phyloP scores from a whole-genome alignment of 345 rosid genomes.

The Corchorus olitorius region DNA sequence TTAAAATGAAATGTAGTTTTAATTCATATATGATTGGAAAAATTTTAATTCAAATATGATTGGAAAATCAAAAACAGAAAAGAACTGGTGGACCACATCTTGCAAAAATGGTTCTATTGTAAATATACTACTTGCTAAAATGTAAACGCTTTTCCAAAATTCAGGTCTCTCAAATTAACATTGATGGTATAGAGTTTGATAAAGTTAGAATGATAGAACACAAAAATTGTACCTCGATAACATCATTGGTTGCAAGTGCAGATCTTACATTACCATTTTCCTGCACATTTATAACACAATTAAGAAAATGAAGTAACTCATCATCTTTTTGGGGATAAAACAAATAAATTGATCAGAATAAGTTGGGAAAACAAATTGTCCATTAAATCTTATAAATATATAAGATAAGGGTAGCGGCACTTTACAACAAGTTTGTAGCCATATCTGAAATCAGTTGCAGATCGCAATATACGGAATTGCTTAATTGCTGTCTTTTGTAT shows the following conservation, averaged over 20 bases:
- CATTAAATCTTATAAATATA: not conserved
- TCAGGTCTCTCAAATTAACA: not conserved
- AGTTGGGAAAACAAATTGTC: not conserved
- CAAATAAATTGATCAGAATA: not conserved
- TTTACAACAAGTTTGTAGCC: slow-evolving; percentile 97
- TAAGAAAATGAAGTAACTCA: not conserved
- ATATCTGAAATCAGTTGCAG: slow-evolving; percentile 82
- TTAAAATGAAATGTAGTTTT: no score
- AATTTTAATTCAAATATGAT: not conserved
- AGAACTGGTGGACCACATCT: not conserved
- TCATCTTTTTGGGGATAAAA: not conserved
- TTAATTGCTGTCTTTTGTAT: slow-evolving; percentile 83
- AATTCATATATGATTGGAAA: not conserved
- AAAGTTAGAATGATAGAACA: slow-evolving; percentile 1
- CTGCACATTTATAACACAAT: slow-evolving; percentile 41
- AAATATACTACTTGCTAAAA: not conserved
- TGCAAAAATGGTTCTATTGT: not conserved
- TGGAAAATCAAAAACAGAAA: not conserved
- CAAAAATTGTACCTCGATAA: slow-evolving; percentile 57
- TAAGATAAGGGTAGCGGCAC: slow-evolving; percentile 1
- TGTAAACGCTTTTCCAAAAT: not conserved
- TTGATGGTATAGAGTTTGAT: not conserved
- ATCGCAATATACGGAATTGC: slow-evolving; percentile 68
- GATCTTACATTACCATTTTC: slow-evolving; percentile 80
- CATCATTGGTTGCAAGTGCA: slow-evolving; percentile 71